A percentile compares a stretch with the other conserved stretches of the same genome.
These are phyloP conservation scores for Petunia secreta DNA, from an alignment of 257 asterid species.

Conservation along the genomic window DNA sequence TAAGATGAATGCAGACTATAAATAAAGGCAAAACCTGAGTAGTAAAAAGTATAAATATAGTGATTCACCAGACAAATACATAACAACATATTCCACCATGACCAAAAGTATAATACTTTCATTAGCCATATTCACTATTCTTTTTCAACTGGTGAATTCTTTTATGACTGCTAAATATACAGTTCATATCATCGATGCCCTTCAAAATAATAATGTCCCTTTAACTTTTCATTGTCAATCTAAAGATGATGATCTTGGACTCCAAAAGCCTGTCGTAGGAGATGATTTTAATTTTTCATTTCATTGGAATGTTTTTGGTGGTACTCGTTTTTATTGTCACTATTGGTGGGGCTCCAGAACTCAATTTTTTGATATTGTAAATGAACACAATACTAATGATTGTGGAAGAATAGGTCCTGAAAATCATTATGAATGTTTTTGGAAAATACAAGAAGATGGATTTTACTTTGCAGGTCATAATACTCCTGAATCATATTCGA, in stretches of 20 bases:
- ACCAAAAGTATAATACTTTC: not conserved
- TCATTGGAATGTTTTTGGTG: not conserved
- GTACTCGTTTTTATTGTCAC: not conserved
- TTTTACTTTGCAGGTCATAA: not conserved
- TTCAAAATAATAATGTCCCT: not conserved
- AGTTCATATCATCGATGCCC: not conserved
- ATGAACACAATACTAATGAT: not conserved
- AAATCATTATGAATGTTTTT: conserved; percentile 2
- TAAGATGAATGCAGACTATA: not conserved
- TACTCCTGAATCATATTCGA: not conserved
- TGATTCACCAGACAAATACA: not conserved
- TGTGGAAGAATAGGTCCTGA: not conserved
- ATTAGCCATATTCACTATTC: not conserved
- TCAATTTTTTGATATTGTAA: not conserved
- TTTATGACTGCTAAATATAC: not conserved
- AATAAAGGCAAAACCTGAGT: not conserved
- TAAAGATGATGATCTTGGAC: not conserved
- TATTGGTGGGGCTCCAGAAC: not conserved
- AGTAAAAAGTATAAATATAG: not conserved
- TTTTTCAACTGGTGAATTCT: not conserved
- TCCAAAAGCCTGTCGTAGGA: not conserved
- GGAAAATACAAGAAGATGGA: conserved; percentile 1
- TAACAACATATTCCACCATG: not conserved
- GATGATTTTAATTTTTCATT: not conserved
- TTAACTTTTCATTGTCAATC: not conserved